Evolutionary conservation across 2,329 filamentous ascomycete genomes (phyloP), one percentile per base, ranked within the genome.

Genomic region (Knoxdaviesia capensis): DNA sequence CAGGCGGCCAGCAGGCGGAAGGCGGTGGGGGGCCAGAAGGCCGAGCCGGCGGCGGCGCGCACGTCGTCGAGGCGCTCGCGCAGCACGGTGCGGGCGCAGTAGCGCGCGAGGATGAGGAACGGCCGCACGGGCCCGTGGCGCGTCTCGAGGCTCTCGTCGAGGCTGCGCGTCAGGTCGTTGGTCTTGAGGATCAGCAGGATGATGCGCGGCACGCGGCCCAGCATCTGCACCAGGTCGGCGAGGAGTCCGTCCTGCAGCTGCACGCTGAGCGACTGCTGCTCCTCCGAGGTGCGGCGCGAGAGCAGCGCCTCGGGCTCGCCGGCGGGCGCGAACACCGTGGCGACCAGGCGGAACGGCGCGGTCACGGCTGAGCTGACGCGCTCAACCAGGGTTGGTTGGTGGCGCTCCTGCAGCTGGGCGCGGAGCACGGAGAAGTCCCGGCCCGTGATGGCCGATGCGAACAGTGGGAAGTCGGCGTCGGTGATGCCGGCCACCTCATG

Each of bases 121-220:
- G 63, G 70, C 39, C 74, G 66, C 48, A 78, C 68, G 3, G 76
- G 74, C 0, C 77, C 77, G 47, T 73, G 69, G 6, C 71, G 68
- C 0, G 83, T 90, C 43, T 87, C 80, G 34, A 92, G 65, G 54
- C 80, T 87, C 64, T 98, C 90, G 56, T 98, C 90, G 11, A 98
- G 70, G 51, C 80, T 90, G 48, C 90, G 77, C 10, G 90, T 98
- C 35, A 98, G 65, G 60, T 98, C 90, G 56, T 98, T 98, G 3
- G 90, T 98, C 63, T 98, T 98, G 47, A 98, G 69, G 49, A 98
- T 96, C 31, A 98, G 66, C 8, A 98, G 68, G 43, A 98, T 94
- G 48, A 98, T 84, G 38, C 86, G 69, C 1, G 90, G 90, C 6
- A 98, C 87, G 51, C 84, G 75, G 39, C 85, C 84, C 5, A 98